A percentile compares a stretch with the other conserved stretches of the same genome.
Evolutionary conservation across 306 rosid species (phyloP).

Genomic region (Cicer judaicum): DNA sequence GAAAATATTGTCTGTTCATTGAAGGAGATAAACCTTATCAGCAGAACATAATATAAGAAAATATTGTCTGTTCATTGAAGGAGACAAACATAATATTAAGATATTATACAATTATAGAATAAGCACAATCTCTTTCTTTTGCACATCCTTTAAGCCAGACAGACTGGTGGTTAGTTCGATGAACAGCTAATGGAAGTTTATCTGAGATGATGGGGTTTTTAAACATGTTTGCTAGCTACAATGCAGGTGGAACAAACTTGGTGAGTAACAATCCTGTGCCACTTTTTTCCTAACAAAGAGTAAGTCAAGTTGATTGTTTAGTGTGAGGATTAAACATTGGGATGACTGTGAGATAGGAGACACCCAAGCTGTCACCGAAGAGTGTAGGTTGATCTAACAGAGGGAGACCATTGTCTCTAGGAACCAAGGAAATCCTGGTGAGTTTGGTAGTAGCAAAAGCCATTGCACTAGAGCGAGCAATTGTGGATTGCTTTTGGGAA

Average conservation of each 20-base stretch:
- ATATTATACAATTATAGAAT: slow-evolving; percentile 11
- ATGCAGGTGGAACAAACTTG: slow-evolving; percentile 8
- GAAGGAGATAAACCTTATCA: slow-evolving; percentile 1
- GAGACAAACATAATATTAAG: slow-evolving; percentile 14
- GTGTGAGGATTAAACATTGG: background rate
- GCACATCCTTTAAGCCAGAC: background rate
- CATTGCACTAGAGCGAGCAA: background rate
- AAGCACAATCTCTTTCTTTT: background rate
- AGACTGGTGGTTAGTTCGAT: background rate
- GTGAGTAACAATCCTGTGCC: background rate
- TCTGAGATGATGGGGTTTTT: background rate
- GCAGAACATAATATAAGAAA: slow-evolving; percentile 12
- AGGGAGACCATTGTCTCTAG: background rate
- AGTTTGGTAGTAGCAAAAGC: background rate
- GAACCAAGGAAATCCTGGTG: background rate
- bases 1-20: slow-evolving; percentile 19
- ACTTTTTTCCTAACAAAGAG: background rate
- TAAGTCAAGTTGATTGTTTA: background rate
- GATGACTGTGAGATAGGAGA: background rate
- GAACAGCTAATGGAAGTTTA: slow-evolving; percentile 1
- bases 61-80: slow-evolving; percentile 12
- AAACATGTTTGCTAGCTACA: background rate
- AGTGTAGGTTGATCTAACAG: background rate
- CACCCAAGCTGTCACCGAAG: too few species aligned
- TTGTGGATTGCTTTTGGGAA: background rate